Evolutionary conservation across 352 stramenopile species (phyloP), one percentile per base, ranked within the genome.

Genomic region (Globisporangium cystogenes): DNA sequence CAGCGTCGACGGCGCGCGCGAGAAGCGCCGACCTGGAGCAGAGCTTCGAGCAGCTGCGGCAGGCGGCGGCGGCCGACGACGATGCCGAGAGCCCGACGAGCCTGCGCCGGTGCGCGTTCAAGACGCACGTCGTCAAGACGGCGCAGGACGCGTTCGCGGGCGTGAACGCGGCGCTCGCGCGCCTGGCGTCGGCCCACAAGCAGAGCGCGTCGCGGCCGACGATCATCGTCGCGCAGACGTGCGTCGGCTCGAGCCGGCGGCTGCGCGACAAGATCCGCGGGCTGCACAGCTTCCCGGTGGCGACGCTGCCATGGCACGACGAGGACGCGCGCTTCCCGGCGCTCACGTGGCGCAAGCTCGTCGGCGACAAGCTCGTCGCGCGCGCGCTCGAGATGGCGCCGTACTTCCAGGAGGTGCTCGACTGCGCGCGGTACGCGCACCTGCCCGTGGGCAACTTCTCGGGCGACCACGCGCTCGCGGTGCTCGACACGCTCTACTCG

Each of bases 391-490:
- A 89, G 55, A 88, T 97, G 63, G 86, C 89, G 18, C 63, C 81
- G 27, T 98, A 93, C 64, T 87, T 98, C 27, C 74, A 95, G 37
- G 91, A 98, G 27, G 69, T 93, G n/a, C 61, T 96, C 7, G 72
- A 79, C 8, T 93, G 77, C 61, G 86, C 87, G 8, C 68, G 82
- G 18, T 96, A 95, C 41, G 89, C 89, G 29, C 92, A 98, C 53
- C 60, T 99, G 33, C 97, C 97, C 4, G 72, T 99, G 6, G 95
- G 94, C 5, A 99, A 99, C 68, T 81, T 99, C 35, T 88, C 80
- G 2, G 75, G 81, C 8, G 96, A 99, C 51, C 82, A 96, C 48
- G 83, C 87, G 27, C 80, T 96, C 18, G 79, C 82, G 14, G 91
- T 98, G 48, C 90, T 96, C 45, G 96, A 99, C 65, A 93, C 96